Conservation (phyloP, 441 rosid genomes). For the Omphalea diandra region DNA sequence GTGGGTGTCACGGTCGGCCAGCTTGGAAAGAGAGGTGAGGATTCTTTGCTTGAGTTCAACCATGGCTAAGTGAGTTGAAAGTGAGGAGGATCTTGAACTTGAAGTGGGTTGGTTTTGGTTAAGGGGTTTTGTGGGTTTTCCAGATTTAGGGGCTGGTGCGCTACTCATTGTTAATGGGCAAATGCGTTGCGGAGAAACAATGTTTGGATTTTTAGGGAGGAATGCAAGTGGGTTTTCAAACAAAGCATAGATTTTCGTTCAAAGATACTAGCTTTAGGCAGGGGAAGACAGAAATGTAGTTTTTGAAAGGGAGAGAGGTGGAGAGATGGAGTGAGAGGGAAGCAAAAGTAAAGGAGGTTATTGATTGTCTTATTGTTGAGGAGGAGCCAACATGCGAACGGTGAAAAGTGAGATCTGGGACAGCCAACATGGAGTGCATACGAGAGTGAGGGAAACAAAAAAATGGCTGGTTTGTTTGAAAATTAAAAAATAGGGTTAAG, state of each 20-base stretch:
- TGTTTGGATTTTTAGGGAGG: too few relatives aligned
- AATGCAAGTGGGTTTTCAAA: background rate
- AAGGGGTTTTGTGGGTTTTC: constrained; percentile 41
- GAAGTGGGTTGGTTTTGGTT: constrained; percentile 35
- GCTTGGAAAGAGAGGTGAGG: constrained; percentile 77
- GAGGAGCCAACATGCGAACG: background rate
- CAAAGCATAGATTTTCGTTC: too few relatives aligned
- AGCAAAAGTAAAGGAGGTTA: constrained; percentile 18
- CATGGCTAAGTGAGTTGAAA: constrained; percentile 86
- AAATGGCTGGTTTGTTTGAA: constrained; percentile 7
- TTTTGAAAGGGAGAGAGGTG: constrained; percentile 4
- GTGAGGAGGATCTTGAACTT: constrained; percentile 56
- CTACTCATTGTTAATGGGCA: constrained; percentile 44
- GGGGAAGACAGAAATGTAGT: too few relatives aligned
- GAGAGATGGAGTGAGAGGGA: constrained; percentile 26
- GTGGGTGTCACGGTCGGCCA: constrained; percentile 91
- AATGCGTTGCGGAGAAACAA: background rate
- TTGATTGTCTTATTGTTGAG: constrained; percentile 3
- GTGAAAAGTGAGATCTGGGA: constrained; percentile 20
- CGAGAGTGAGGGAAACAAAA: constrained; percentile 27
- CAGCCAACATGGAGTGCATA: too few relatives aligned
- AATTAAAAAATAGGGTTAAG: background rate
- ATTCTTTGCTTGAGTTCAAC: constrained; percentile 89
- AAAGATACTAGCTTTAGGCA: too few relatives aligned
- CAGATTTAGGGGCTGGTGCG: constrained; percentile 50